Evolutionary conservation across 1,284 basidiomycete genomes (phyloP).

Genomic region (Somion occarium): DNA sequence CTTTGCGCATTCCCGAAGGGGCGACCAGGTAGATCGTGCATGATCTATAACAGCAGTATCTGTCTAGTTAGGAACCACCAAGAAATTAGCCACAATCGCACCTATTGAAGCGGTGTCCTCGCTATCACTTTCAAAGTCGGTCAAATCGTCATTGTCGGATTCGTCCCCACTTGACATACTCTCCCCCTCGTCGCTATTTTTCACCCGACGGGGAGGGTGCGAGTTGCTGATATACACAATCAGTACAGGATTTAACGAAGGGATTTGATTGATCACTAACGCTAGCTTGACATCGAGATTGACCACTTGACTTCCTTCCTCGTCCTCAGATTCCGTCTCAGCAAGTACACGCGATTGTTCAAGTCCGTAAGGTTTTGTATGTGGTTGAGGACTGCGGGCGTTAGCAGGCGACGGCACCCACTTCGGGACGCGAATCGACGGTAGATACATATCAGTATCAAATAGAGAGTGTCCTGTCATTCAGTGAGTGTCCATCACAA

Average conservation of each 20-base stretch:
- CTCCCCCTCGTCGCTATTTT: constrained; percentile 34
- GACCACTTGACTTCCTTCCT: constrained; percentile 53
- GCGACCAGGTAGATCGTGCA: constrained; percentile 13
- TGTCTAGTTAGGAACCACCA: neutral
- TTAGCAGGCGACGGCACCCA: neutral
- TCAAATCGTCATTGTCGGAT: constrained; percentile 68
- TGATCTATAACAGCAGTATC: constrained; percentile 12
- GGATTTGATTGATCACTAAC: too few species aligned
- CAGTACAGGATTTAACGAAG: neutral
- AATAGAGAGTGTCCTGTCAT: constrained; percentile 32
- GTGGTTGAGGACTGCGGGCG: neutral
- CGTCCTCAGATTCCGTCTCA: constrained; percentile 59
- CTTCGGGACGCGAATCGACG: constrained; percentile 42
- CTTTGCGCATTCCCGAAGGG: constrained; percentile 18
- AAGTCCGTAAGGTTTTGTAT: neutral
- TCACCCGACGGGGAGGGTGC: constrained; percentile 32
- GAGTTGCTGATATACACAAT: constrained; percentile 31
- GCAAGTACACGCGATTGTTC: too few species aligned
- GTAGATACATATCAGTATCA: constrained; percentile 50
- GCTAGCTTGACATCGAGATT: constrained; percentile 65
- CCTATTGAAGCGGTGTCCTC: constrained; percentile 34
- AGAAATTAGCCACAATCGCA: neutral
- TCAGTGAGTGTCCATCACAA: neutral
- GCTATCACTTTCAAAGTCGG: constrained; percentile 49
- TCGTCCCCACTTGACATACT: constrained; percentile 67